A percentile compares a stretch with the other conserved stretches of the same genome.
Evolutionary conservation across 345 rosid genomes (phyloP).

Genomic region (Salix dunnii): DNA sequence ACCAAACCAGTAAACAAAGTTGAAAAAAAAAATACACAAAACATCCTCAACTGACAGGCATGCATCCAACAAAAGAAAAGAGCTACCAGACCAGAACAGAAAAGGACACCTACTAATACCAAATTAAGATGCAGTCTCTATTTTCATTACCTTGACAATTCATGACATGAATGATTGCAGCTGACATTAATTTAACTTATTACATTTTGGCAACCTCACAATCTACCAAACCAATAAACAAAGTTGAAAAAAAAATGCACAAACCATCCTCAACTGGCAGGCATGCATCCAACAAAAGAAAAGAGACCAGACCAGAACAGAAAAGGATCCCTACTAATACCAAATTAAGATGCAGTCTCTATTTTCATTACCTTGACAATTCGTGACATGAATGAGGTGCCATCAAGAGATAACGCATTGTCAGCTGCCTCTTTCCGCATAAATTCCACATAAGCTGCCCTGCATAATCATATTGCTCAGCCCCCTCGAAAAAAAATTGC

Average conservation of each 20-base stretch:
- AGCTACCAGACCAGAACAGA: not conserved
- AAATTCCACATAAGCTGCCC: conserved; percentile 95
- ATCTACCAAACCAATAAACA: not conserved
- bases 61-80: not conserved
- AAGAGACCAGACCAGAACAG: not conserved
- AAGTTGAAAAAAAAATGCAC: not conserved
- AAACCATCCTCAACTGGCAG: not conserved
- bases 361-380: conserved; percentile 65
- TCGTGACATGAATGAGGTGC: conserved; percentile 92
- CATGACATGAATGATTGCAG: conserved; percentile 97
- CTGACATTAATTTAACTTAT: not conserved
- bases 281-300: not conserved
- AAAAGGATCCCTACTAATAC: not conserved
- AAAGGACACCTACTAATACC: not conserved
- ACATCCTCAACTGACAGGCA: not conserved
- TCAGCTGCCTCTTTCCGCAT: conserved; percentile 82
- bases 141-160: conserved; percentile 63
- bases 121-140: not conserved
- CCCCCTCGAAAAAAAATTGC: not conserved
- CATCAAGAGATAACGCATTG: conserved; percentile 69
- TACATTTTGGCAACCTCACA: not conserved
- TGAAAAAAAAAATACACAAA: not conserved
- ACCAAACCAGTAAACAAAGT: not conserved
- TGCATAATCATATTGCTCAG: conserved; percentile 27
- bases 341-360: not conserved